Evolutionary conservation across 2,329 filamentous ascomycete genomes (phyloP).

Genomic region (Aspergillus tamarii): DNA sequence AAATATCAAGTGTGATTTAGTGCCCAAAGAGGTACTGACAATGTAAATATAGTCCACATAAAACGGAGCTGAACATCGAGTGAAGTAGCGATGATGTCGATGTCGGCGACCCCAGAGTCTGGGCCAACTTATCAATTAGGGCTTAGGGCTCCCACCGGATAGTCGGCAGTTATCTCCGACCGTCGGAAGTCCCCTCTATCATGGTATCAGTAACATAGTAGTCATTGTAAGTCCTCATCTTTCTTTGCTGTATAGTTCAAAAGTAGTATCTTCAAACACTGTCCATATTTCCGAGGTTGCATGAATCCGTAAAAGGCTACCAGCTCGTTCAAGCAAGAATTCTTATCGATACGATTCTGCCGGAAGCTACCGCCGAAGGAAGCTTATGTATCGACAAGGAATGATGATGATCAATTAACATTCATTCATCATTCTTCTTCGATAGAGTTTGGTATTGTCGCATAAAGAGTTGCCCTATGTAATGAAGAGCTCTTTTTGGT

Average conservation of each 20-base stretch:
- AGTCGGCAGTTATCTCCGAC: slow-evolving; percentile 10
- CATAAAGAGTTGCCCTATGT: neutral
- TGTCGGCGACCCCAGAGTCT: slow-evolving; percentile 19
- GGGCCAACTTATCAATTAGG: slow-evolving; percentile 22
- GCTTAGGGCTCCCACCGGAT: slow-evolving; percentile 24
- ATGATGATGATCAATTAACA: neutral
- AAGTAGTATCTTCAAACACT: neutral
- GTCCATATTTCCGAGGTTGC: neutral
- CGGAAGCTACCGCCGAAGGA: neutral
- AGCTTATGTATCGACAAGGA: neutral
- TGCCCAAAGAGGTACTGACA: neutral
- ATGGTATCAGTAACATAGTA: neutral
- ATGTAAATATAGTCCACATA: neutral
- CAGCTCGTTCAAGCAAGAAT: neutral
- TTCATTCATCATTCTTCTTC: neutral
- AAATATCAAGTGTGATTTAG: neutral
- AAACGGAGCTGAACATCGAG: neutral
- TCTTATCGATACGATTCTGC: neutral
- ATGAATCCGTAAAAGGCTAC: neutral
- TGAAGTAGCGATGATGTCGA: slow-evolving; percentile 22
- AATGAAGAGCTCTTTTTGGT: neutral
- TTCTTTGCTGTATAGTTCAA: neutral
- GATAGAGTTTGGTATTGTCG: neutral
- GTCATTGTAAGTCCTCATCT: neutral
- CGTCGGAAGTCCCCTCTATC: neutral